Evolutionary conservation across 257 asterid genomes (phyloP), one percentile per base, ranked within the genome.

Genomic region (Misopates orontium): DNA sequence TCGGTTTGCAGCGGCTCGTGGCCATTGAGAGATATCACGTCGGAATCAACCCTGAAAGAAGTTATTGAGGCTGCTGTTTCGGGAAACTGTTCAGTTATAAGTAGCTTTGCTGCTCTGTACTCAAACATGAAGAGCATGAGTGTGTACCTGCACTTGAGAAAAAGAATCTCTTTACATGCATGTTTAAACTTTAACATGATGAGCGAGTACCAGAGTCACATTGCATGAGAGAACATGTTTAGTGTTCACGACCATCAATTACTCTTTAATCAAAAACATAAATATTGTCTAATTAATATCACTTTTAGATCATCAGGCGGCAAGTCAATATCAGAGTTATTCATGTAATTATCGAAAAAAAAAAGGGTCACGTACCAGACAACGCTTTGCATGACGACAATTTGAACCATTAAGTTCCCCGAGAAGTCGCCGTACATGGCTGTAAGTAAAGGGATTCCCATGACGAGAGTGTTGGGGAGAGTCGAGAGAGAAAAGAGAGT

Each of bases 361-460:
- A 28, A n/a, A n/a, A n/a, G n/a, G n/a, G n/a, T 28, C 36, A 28
- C 36, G 36, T 28, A 92, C 98, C 97, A 92, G 0, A 92, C 56
- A 0, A 92, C 91, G 24, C 95, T 84, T 57, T 89, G 97, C 92
- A 87, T 82, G 0, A 92, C 98, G 13, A 92, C 98, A 23, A 92
- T 79, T 45, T 92, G 98, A 0, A 92, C 97, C 98, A 92, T 92
- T 0, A 92, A 77, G 56, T 85, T 74, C 5, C 95, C 98, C 0
- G 98, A 89, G 73, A 79, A 85, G 73, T 89, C 96, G 0, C 98
- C 98, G 51, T 92, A 87, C 98, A 92, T 92, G 62, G 96, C 98
- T 17, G 62, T 53, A 12, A 92, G 82, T 6, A 92, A 52, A 0
- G 98, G 98, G 69, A 92, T 92, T 0, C 98, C 97, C 97, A 92